Percentiles rank a stretch among this genome's conserved stretches.
These are phyloP conservation scores for Taphrina betulina DNA, from an alignment of 1,139 yeast species.

Conservation along the genomic window DNA sequence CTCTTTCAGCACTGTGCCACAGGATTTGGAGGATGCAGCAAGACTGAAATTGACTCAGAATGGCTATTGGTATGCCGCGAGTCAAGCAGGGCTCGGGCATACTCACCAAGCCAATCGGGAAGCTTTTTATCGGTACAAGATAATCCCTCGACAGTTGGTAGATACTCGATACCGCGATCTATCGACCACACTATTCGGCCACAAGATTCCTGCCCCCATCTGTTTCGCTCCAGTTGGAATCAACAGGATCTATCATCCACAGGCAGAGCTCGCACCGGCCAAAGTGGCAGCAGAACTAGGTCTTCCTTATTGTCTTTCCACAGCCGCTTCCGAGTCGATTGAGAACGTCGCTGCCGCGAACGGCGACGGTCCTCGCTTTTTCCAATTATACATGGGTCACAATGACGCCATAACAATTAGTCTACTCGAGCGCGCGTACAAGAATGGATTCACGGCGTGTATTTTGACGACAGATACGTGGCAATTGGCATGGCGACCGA, in stretches of 20 bases:
- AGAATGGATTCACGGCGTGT: slow-evolving; percentile 39
- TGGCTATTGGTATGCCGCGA: background rate
- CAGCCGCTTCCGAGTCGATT: slow-evolving; percentile 40
- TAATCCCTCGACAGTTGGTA: slow-evolving; percentile 34
- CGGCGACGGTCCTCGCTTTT: slow-evolving; percentile 5
- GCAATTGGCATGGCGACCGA: slow-evolving; percentile 41
- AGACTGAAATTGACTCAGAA: slow-evolving; percentile 4
- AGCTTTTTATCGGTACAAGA: slow-evolving; percentile 33
- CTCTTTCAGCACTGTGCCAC: background rate
- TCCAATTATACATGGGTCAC: slow-evolving; percentile 41
- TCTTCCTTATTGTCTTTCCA: slow-evolving; percentile 40
- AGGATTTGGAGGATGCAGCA: background rate
- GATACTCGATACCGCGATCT: slow-evolving; percentile 35
- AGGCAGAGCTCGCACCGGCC: slow-evolving; percentile 40
- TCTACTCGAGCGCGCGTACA: slow-evolving; percentile 39
- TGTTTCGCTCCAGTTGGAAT: slow-evolving; percentile 41
- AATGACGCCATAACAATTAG: slow-evolving; percentile 40
- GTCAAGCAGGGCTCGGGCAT: background rate
- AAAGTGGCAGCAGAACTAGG: slow-evolving; percentile 39
- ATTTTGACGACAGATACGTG: slow-evolving; percentile 41
- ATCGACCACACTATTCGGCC: slow-evolving; percentile 37
- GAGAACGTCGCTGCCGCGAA: slow-evolving; percentile 40
- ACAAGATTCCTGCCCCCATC: slow-evolving; percentile 37
- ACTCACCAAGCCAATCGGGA: slow-evolving; percentile 33
- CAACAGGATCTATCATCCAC: slow-evolving; percentile 39